Evolutionary conservation across 495 filamentous ascomycete genomes (phyloP), one percentile per base, ranked within the genome.

Genomic region (Penicillium tannophilum): DNA sequence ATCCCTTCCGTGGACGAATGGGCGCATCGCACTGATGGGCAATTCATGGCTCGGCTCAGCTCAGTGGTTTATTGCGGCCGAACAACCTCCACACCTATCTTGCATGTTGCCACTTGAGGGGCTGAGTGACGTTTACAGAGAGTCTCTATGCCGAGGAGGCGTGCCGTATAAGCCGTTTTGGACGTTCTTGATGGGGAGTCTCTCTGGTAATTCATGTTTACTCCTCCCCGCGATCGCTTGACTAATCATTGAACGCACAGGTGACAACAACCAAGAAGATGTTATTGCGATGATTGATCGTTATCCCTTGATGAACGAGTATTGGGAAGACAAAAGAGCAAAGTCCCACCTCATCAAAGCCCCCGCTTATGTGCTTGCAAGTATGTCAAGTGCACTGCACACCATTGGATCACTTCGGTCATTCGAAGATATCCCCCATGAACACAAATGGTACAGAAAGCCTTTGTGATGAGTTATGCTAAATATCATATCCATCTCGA

Each of bases 51-150:
- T 69, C 17, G 71, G 72, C n/a, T 72, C 68, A 23, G 63, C 65
- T 8, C 77, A 79, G 51, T 20, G 60, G 16, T 71, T 72, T 63
- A 62, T 67, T 48, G 70, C 70, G 30, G 70, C 76, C 7, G 63
- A 67, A 1, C 41, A 59, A 8, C 75, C 72, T 12, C 73, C 75
- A 17, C 59, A 66, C 33, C 70, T 80, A 10, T 67, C 66, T 3
- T 70, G 70, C 0, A 76, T 79, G n/a, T 66, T 74, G 11, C 76
- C 76, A 1, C 76, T 73, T 72, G 76, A 79, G 49, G 72, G 71
- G 0, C 55, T 66, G 20, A 63, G 60, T 0, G 75, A 80, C 55
- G 55, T 67, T 14, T 78, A 76, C 51, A 39, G 66, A 7, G 68
- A 79, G 5, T 36, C 53, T 28, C n/a, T 59, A 2, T 45, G 53